Percentiles rank a stretch among this genome's conserved stretches.
phyloP scores from a whole-genome alignment of 23 red algal genomes.

The Cyanidiococcus yangmingshanensis region DNA sequence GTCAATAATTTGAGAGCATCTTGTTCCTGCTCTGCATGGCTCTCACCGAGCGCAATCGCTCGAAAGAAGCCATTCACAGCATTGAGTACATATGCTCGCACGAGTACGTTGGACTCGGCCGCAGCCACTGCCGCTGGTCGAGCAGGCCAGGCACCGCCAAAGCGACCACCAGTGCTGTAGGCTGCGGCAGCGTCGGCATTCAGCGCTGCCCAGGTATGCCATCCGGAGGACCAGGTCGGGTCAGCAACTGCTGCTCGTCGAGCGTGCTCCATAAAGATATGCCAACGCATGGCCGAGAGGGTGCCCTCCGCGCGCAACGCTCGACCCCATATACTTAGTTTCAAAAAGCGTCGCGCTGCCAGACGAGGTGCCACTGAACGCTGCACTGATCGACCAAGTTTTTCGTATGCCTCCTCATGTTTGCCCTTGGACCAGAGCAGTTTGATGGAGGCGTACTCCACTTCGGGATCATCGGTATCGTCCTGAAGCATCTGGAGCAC shows the following conservation, averaged over 20 bases:
- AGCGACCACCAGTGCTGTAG: background rate
- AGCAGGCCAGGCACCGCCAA: slow-evolving; percentile 5
- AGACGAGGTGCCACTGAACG: background rate
- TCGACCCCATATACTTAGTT: background rate
- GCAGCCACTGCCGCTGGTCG: background rate
- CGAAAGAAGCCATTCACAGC: slow-evolving; percentile 81
- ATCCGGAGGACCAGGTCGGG: slow-evolving; percentile 68
- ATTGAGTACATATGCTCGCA: slow-evolving; percentile 20
- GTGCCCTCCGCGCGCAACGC: slow-evolving; percentile 12
- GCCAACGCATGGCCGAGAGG: background rate
- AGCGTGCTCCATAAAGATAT: slow-evolving; percentile 46
- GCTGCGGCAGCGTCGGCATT: slow-evolving; percentile 30
- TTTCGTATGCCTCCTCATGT: background rate
- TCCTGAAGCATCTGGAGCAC: slow-evolving; percentile 43
- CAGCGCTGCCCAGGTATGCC: slow-evolving; percentile 51
- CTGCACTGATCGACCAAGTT: background rate
- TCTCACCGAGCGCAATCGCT: slow-evolving; percentile 52
- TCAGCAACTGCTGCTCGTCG: slow-evolving; percentile 36
- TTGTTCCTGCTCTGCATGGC: slow-evolving; percentile 33
- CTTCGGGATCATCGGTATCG: background rate
- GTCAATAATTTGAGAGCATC: slow-evolving; percentile 76
- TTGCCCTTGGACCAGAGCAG: slow-evolving; percentile 2
- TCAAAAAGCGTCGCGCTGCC: slow-evolving; percentile 2
- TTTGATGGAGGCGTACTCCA: slow-evolving; percentile 11
- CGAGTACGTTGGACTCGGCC: slow-evolving; percentile 18